Evolutionary conservation across 306 rosid genomes (phyloP).

Genomic region (Cicer pinnatifidum): DNA sequence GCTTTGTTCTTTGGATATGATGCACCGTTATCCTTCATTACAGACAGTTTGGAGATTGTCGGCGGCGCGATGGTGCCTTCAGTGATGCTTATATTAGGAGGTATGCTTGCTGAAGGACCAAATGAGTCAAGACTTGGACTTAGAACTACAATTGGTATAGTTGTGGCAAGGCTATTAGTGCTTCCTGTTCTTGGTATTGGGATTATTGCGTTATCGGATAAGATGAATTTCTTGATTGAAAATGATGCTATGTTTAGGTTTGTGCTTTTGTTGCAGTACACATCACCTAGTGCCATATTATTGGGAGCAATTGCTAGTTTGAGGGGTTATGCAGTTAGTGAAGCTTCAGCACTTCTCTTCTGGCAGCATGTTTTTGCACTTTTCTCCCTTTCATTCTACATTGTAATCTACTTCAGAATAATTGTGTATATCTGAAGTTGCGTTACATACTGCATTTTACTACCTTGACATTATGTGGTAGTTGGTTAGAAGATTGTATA

Average conservation of each 20-base stretch:
- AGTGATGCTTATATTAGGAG: conserved; percentile 90
- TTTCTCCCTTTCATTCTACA: conserved; percentile 74
- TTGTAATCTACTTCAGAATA: conserved; percentile 70
- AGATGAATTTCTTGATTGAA: conserved; percentile 60
- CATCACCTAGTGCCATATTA: conserved; percentile 85
- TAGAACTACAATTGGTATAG: conserved; percentile 72
- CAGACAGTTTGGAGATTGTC: conserved; percentile 74
- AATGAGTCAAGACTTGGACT: conserved; percentile 74
- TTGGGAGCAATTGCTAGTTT: conserved; percentile 89
- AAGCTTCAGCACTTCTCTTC: conserved; percentile 86
- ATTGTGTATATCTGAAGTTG: conserved; percentile 49
- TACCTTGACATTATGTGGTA: background rate
- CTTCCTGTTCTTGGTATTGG: conserved; percentile 87
- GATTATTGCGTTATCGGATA: conserved; percentile 62
- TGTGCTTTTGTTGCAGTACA: conserved; percentile 82
- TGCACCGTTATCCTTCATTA: conserved; percentile 73
- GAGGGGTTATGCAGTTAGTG: conserved; percentile 89
- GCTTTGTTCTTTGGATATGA: conserved; percentile 66
- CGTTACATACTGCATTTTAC: background rate
- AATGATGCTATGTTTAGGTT: conserved; percentile 71
- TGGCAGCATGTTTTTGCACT: conserved; percentile 92
- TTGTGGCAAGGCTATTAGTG: conserved; percentile 75
- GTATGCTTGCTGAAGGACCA: conserved; percentile 94
- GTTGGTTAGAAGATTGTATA: conserved; percentile 29
- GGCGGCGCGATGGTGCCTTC: conserved; percentile 84